Conservation (phyloP, 345 rosid species). For the Lagerstroemia speciosa region DNA sequence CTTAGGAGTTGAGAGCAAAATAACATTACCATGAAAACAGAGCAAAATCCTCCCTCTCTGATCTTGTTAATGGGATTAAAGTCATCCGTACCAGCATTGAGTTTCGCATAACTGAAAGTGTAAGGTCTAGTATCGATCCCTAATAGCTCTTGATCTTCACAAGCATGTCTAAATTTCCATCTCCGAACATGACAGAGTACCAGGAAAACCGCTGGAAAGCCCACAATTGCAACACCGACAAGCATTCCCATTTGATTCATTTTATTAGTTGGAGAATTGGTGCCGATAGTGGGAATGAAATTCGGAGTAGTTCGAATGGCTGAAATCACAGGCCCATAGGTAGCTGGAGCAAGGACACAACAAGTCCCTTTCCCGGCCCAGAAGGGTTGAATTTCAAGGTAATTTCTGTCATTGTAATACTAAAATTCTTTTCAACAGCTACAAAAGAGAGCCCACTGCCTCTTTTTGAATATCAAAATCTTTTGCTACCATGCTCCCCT, state of each 20-base stretch:
- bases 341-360: conserved; percentile 20
- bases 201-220: background rate
- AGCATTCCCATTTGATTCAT: background rate
- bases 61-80: conserved; percentile 54
- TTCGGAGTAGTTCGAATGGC: conserved; percentile 48
- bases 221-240: background rate
- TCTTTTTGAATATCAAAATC: conserved; percentile 35
- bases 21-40: conserved; percentile 40
- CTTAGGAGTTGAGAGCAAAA: too few species aligned
- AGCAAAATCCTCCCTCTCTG: conserved; percentile 88
- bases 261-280: background rate
- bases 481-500: conserved; percentile 42
- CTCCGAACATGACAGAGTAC: background rate
- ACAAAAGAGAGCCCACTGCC: conserved; percentile 21
- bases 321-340: conserved; percentile 32
- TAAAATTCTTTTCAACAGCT: conserved; percentile 17
- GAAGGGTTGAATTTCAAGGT: conserved; percentile 28
- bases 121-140: conserved; percentile 43
- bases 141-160: conserved; percentile 30
- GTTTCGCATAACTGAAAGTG: conserved; percentile 51
- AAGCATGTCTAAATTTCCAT: background rate
- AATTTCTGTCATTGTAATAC: conserved; percentile 12
- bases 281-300: background rate
- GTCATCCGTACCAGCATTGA: conserved; percentile 55
- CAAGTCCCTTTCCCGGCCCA: conserved; percentile 43